These are phyloP conservation scores for Aspergillus neotritici DNA, from an alignment of 2,329 filamentous ascomycete genomes.

Conservation along the genomic window DNA sequence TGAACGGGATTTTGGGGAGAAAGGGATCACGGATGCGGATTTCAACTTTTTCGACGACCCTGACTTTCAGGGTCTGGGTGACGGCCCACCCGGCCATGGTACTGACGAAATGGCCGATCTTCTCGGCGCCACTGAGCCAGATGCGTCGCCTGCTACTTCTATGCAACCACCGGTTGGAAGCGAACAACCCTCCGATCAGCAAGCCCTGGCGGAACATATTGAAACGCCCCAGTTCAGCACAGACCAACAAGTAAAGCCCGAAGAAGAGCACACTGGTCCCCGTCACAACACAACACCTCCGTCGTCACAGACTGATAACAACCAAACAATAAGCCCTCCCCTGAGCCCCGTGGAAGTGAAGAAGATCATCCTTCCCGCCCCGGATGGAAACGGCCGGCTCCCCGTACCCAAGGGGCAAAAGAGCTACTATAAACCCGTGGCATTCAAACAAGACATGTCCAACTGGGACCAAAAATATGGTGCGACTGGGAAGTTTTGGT, in stretches of 20 bases:
- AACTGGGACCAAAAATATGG: conserved; percentile 51
- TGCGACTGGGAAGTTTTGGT: conserved; percentile 43
- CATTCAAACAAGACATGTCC: conserved; percentile 46
- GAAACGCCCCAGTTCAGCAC: conserved; percentile 1
- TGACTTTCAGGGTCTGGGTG: conserved; percentile 26
- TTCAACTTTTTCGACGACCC: conserved; percentile 61
- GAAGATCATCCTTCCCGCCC: conserved; percentile 41
- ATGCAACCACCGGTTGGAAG: too few relatives aligned
- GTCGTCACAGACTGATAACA: conserved; percentile 14
- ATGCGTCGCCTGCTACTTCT: conserved; percentile 9
- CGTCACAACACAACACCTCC: conserved; percentile 2
- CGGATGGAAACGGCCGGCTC: conserved; percentile 5
- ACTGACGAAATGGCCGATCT: conserved; percentile 12
- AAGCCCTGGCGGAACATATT: conserved; percentile 1
- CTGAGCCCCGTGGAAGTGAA: conserved; percentile 38
- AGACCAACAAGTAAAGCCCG: conserved; percentile 1
- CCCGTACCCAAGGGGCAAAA: conserved; percentile 13
- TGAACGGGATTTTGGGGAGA: conserved; percentile 48
- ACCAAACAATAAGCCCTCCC: conserved; percentile 34
- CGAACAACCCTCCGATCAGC: conserved; percentile 3
- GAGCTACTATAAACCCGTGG: conserved; percentile 48
- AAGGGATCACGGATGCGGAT: conserved; percentile 56
- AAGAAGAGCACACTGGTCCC: conserved; percentile 4
- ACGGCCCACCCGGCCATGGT: conserved; percentile 11
- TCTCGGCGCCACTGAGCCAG: conserved; percentile 8